A percentile compares a stretch with the other conserved stretches of the same genome.
phyloP scores from a whole-genome alignment of 192 early-diverging fungal species.

The Haplosporangium gracile region DNA sequence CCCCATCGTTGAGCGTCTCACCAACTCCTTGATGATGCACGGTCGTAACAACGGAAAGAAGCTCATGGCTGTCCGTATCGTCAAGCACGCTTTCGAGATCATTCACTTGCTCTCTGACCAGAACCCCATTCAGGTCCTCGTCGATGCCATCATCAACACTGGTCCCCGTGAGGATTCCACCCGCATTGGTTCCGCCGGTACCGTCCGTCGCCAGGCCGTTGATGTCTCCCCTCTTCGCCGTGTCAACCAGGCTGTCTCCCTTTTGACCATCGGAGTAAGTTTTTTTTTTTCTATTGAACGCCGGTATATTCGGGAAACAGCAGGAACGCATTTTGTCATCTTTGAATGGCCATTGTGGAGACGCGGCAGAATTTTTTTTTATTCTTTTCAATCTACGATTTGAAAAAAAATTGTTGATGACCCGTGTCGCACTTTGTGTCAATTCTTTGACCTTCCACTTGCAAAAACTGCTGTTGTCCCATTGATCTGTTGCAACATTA shows the following conservation, averaged over 20 bases:
- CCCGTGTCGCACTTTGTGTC: not conserved
- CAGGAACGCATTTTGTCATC: not conserved
- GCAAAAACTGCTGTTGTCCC: not conserved
- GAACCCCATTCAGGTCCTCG: constrained; percentile 98
- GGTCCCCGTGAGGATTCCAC: constrained; percentile 99
- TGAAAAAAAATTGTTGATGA: not conserved
- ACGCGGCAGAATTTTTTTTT: not conserved
- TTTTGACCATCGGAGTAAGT: constrained; percentile 94
- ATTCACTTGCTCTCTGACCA: constrained; percentile 97
- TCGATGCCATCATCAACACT: constrained; percentile 99
- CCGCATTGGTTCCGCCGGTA: constrained; percentile 97
- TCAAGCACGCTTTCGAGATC: constrained; percentile 99
- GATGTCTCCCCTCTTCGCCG: constrained; percentile 98
- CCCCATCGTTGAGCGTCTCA: constrained; percentile 98
- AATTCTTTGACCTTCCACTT: not conserved
- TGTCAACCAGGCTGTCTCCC: constrained; percentile 95
- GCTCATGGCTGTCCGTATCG: constrained; percentile 98
- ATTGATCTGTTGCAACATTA: not conserved
- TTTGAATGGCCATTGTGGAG: not conserved
- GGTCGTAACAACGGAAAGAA: constrained; percentile 99
- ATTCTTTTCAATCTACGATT: not conserved
- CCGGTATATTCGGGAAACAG: not conserved
- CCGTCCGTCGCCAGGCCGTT: constrained; percentile 99
- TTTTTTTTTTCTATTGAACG: constrained; percentile 10
- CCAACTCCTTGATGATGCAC: constrained; percentile 99